These are phyloP conservation scores for Datura wrightii DNA, from an alignment of 257 asterid genomes.

Conservation along the genomic window DNA sequence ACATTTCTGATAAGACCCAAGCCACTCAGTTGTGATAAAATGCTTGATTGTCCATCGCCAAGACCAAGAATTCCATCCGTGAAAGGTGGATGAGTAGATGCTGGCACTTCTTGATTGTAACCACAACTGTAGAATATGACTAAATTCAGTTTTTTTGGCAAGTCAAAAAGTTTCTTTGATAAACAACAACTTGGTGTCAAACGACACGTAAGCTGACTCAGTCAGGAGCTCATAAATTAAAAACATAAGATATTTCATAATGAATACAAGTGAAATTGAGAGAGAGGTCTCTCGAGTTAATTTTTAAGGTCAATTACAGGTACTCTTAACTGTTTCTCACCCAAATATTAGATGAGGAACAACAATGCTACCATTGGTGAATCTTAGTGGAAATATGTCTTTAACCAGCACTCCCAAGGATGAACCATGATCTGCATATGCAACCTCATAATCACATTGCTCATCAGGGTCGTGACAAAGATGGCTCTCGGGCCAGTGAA, in stretches of 20 bases:
- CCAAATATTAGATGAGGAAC: conserved; percentile 81
- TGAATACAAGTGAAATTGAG: conserved; percentile 6
- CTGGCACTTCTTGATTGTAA: conserved; percentile 77
- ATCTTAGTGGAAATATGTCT: conserved; percentile 64
- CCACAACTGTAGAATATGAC: conserved; percentile 67
- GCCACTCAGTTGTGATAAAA: conserved; percentile 62
- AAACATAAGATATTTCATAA: neutral
- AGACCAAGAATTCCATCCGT: conserved; percentile 97
- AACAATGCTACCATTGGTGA: conserved; percentile 61
- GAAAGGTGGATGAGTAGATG: conserved; percentile 55
- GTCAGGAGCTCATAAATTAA: conserved; percentile 7
- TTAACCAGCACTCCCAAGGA: conserved; percentile 80
- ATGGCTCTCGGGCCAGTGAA: conserved; percentile 51
- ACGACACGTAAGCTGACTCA: conserved; percentile 7
- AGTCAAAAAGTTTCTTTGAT: neutral
- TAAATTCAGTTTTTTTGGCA: conserved; percentile 20
- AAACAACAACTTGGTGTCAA: conserved; percentile 7
- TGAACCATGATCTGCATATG: conserved; percentile 83
- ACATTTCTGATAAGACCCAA: conserved; percentile 67
- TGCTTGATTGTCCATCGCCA: conserved; percentile 80
- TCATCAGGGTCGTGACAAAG: conserved; percentile 58
- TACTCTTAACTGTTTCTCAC: conserved; percentile 41
- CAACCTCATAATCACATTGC: conserved; percentile 87
- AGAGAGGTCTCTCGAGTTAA: neutral
- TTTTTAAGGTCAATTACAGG: neutral